phyloP scores from a whole-genome alignment of 305 asterid species.

The Solanum aculeatissimum region DNA sequence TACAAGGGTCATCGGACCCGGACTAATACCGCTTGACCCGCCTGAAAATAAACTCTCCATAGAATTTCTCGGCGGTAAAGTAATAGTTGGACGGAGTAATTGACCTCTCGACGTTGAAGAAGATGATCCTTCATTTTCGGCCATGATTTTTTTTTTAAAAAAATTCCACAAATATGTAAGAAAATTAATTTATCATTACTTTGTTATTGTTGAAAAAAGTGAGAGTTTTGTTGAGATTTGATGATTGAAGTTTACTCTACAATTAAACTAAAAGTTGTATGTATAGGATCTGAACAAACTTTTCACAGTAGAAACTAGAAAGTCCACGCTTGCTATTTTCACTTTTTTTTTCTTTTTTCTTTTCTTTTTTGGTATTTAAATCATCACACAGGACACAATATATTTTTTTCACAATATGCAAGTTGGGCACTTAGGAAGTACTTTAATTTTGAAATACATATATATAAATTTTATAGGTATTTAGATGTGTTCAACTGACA shows the following conservation, averaged over 20 bases:
- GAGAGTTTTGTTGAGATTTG: neutral
- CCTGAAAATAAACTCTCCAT: conserved; percentile 38
- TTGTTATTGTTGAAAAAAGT: neutral
- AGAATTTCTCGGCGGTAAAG: conserved; percentile 45
- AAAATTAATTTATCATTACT: neutral
- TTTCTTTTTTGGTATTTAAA: neutral
- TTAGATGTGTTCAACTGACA: neutral
- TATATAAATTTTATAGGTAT: neutral
- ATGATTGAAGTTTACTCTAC: neutral
- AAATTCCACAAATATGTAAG: neutral
- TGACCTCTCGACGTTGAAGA: conserved; percentile 22
- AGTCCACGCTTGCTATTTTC: neutral
- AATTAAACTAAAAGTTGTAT: neutral
- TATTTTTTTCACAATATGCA: neutral
- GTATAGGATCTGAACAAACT: neutral
- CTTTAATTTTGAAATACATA: neutral
- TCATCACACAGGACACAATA: neutral
- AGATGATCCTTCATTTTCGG: conserved; percentile 38
- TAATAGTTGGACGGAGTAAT: conserved; percentile 37
- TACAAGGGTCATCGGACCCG: conserved; percentile 56
- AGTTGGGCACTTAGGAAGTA: neutral
- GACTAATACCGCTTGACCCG: conserved; percentile 5
- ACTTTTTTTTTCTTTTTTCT: too few relatives aligned
- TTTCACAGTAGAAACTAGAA: neutral
- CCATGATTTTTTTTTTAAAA: conserved; percentile 17